These are phyloP conservation scores for Osmanthus fragrans DNA, from an alignment of 257 asterid species.

Conservation along the genomic window DNA sequence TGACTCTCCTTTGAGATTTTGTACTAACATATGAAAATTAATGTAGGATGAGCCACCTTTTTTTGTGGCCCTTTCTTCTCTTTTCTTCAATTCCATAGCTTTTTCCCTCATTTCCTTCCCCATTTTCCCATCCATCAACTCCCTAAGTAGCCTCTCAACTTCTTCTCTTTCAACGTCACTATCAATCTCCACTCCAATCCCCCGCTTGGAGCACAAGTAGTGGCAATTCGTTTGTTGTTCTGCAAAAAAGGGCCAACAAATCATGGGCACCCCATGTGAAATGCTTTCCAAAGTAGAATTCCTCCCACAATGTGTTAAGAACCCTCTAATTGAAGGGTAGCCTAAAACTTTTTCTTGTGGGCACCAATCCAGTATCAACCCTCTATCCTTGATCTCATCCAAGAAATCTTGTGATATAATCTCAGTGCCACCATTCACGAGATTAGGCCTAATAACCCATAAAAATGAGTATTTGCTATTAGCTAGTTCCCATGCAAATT, in stretches of 20 bases:
- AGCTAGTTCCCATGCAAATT: constrained; percentile 1
- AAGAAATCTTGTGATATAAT: constrained; percentile 3
- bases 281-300: background rate
- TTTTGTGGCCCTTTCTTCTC: background rate
- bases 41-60: background rate
- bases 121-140: background rate
- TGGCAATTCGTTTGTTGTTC: background rate
- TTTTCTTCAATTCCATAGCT: background rate
- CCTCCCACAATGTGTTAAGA: constrained; percentile 5
- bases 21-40: background rate
- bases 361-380: background rate
- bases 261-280: constrained; percentile 6
- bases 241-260: constrained; percentile 4
- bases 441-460: constrained; percentile 6
- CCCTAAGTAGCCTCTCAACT: background rate
- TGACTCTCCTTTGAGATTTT: background rate
- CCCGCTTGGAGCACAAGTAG: background rate
- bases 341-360: constrained; percentile 1
- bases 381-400: background rate
- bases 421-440: background rate
- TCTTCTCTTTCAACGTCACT: background rate
- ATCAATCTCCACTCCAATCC: background rate
- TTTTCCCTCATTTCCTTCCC: background rate
- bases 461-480: constrained; percentile 2
- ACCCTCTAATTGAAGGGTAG: background rate